Evolutionary conservation across 2,329 filamentous ascomycete genomes (phyloP).

Genomic region (Metarhizium brunneum): DNA sequence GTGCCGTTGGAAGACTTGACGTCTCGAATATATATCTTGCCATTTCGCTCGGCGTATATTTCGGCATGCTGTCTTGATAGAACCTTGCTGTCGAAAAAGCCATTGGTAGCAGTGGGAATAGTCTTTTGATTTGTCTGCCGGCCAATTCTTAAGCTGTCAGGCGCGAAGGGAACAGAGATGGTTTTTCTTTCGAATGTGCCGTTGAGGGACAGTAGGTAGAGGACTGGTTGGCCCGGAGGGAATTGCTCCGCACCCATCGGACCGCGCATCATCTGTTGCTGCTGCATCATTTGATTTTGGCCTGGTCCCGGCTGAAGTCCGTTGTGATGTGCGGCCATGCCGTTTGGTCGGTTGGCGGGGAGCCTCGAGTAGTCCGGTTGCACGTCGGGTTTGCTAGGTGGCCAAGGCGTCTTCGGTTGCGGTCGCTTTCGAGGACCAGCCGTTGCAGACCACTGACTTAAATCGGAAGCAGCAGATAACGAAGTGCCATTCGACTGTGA

Average conservation of each 20-base stretch:
- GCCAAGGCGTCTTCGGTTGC: constrained; percentile 42
- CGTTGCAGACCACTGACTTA: constrained; percentile 41
- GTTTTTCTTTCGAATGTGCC: constrained; percentile 96
- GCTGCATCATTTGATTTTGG: constrained; percentile 31
- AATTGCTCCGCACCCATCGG: constrained; percentile 51
- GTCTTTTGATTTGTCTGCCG: constrained; percentile 97
- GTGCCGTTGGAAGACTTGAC: constrained; percentile 98
- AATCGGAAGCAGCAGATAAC: constrained; percentile 35
- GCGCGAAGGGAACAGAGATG: constrained; percentile 83
- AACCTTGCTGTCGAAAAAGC: constrained; percentile 97
- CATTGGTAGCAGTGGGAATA: constrained; percentile 80
- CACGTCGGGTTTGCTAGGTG: constrained; percentile 35
- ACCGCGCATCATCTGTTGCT: constrained; percentile 42
- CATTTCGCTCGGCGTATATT: constrained; percentile 76
- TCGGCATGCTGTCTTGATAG: constrained; percentile 93
- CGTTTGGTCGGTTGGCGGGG: constrained; percentile 33
- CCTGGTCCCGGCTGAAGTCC: constrained; percentile 21
- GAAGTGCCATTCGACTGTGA: constrained; percentile 53
- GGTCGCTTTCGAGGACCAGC: constrained; percentile 41
- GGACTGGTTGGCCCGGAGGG: constrained; percentile 61
- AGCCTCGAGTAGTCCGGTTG: constrained; percentile 38
- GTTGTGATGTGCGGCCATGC: constrained; percentile 25
- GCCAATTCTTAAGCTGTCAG: constrained; percentile 90
- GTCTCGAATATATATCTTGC: constrained; percentile 92
- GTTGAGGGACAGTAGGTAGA: constrained; percentile 84